These are phyloP conservation scores for Paramecium octaurelia DNA, from an alignment of 73 alveolate species.

Conservation along the genomic window DNA sequence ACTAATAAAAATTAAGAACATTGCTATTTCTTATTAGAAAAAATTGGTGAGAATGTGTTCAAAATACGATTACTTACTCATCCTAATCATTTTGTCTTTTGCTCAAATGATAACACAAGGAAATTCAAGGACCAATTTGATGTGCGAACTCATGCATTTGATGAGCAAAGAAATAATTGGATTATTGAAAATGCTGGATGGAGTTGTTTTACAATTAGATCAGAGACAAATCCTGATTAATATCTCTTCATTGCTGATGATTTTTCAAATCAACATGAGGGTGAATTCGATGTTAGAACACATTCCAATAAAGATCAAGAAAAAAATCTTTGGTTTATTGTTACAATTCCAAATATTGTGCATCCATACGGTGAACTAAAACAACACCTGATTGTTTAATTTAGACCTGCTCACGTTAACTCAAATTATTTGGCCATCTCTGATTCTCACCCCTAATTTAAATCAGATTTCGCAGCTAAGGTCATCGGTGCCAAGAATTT, in stretches of 20 bases:
- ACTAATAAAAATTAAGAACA: background rate
- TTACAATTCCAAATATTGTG: background rate
- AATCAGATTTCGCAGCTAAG: background rate
- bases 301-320: background rate
- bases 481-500: background rate
- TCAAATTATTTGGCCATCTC: background rate
- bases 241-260: background rate
- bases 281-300: background rate
- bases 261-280: background rate
- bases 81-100: constrained; percentile 30
- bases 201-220: background rate
- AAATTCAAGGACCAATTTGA: constrained; percentile 3
- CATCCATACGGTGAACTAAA: background rate
- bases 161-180: background rate
- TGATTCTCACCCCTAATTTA: background rate
- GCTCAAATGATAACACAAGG: constrained; percentile 48
- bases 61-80: constrained; percentile 5
- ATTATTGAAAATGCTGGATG: background rate
- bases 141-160: background rate
- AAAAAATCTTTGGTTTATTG: background rate
- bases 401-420: background rate
- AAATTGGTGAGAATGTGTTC: background rate
- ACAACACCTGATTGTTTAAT: background rate
- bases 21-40: background rate
- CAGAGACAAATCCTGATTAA: background rate